These are phyloP conservation scores for Candida ponderosae DNA, from an alignment of 805 yeast species.

Conservation along the genomic window DNA sequence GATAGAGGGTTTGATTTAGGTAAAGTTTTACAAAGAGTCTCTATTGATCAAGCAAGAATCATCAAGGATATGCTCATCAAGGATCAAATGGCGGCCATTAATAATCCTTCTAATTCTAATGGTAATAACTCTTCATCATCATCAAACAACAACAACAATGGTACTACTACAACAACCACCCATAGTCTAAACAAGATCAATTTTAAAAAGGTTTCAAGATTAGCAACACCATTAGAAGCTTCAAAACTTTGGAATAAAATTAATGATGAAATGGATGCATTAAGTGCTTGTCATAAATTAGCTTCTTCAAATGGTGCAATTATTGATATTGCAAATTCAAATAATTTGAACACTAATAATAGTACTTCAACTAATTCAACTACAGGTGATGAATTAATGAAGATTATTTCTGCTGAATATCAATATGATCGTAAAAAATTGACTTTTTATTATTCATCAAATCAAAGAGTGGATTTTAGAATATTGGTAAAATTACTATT, in stretches of 20 bases:
- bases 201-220: conserved; percentile 38
- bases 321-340: no score
- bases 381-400: conserved; percentile 31
- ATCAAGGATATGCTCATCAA: conserved; percentile 69
- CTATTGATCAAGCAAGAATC: conserved; percentile 58
- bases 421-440: conserved; percentile 76
- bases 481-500: conserved; percentile 67
- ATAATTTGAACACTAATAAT: conserved; percentile 48
- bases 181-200: neutral
- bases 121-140: no score
- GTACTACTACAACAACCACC: conserved; percentile 57
- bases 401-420: conserved; percentile 69
- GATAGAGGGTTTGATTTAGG: conserved; percentile 80
- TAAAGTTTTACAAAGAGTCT: conserved; percentile 57
- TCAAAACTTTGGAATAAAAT: conserved; percentile 54
- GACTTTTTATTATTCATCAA: conserved; percentile 61
- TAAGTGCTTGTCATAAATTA: neutral
- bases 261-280: conserved; percentile 67
- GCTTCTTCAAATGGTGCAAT: neutral
- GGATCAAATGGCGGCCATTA: conserved; percentile 41
- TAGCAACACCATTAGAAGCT: conserved; percentile 69
- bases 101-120: neutral
- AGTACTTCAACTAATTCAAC: conserved; percentile 26
- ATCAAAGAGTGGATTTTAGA: conserved; percentile 67
- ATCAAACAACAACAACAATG: conserved; percentile 12